Conservation (phyloP, 129 eudicot species). For the Flaveria linearis region DNA sequence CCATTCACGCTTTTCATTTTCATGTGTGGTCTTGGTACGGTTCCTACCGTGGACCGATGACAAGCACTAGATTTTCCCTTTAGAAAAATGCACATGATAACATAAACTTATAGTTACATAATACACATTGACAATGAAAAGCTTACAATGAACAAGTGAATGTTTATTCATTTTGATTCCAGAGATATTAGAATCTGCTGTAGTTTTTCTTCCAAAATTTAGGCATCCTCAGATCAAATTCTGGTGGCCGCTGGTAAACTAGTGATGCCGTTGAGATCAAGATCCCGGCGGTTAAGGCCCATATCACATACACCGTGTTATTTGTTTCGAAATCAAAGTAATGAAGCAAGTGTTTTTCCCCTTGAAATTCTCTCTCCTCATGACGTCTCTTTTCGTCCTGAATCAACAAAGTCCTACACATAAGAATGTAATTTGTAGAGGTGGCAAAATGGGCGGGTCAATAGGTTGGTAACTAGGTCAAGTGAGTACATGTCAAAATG, state of each 20-base stretch:
- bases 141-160: not conserved
- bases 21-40: too few species aligned
- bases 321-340: conserved; percentile 60
- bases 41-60: too few species aligned
- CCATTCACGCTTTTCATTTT: too few species aligned
- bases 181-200: conserved; percentile 23
- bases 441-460: not conserved
- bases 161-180: not conserved
- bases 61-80: not conserved
- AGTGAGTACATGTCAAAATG: not conserved
- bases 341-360: conserved; percentile 62
- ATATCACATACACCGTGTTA: conserved; percentile 52
- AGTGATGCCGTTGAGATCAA: conserved; percentile 65
- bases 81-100: not conserved
- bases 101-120: not conserved
- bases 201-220: conserved; percentile 48
- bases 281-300: conserved; percentile 88
- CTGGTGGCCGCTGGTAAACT: conserved; percentile 61
- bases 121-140: not conserved
- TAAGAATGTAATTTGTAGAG: not conserved
- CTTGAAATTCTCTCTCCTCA: conserved; percentile 64
- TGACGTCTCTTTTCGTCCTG: conserved; percentile 65
- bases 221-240: conserved; percentile 56
- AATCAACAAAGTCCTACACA: not conserved
- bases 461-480: not conserved